Evolutionary conservation across 768 basidiomycete genomes (phyloP).

Genomic region (Auricularia heimuer): DNA sequence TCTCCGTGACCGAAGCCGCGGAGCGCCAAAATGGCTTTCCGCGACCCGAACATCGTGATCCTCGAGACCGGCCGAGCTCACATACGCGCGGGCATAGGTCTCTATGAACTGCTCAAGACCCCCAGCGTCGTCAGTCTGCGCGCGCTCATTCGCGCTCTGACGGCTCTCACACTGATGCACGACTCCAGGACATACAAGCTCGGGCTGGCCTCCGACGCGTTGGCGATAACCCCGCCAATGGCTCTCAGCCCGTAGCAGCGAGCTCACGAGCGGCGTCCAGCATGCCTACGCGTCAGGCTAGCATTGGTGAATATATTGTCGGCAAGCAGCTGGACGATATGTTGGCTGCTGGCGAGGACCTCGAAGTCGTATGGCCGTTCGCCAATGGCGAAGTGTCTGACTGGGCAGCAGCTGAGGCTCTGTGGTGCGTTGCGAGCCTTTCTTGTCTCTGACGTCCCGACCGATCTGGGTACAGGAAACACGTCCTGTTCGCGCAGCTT

Average conservation of each 20-base stretch:
- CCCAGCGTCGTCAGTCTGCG: conserved; percentile 60
- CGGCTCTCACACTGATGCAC: conserved; percentile 5
- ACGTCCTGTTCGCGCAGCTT: conserved; percentile 66
- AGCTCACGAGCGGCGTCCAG: conserved; percentile 69
- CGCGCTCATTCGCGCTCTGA: background rate
- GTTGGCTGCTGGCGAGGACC: conserved; percentile 58
- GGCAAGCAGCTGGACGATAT: conserved; percentile 76
- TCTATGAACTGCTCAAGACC: conserved; percentile 66
- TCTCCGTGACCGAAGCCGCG: background rate
- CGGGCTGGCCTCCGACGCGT: conserved; percentile 59
- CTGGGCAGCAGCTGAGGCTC: conserved; percentile 79
- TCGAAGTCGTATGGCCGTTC: conserved; percentile 77
- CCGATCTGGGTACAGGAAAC: conserved; percentile 49
- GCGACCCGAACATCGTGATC: conserved; percentile 71
- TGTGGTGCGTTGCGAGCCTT: conserved; percentile 52
- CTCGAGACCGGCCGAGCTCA: conserved; percentile 67
- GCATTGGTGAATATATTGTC: conserved; percentile 73
- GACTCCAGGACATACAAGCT: conserved; percentile 59
- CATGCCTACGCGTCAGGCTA: conserved; percentile 31
- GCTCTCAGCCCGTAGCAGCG: conserved; percentile 47
- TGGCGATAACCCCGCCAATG: background rate
- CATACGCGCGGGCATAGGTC: conserved; percentile 67
- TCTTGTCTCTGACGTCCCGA: background rate
- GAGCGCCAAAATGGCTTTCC: conserved; percentile 35
- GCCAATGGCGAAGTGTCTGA: conserved; percentile 61